Base-by-base conservation (phyloP, 164 flowering plant species). In the Cinnamomum chago region DNA sequence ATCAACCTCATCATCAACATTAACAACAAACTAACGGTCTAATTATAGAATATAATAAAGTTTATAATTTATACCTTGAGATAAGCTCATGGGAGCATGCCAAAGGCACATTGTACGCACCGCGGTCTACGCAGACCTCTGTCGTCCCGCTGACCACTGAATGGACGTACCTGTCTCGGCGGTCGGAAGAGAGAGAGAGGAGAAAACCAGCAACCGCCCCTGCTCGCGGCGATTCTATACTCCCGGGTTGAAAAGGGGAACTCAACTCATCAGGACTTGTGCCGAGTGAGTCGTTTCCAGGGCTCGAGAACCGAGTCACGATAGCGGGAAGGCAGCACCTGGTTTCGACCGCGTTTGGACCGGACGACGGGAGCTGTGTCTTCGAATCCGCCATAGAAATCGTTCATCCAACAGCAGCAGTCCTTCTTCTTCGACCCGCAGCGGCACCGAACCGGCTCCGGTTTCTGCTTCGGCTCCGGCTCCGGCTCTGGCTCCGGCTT, bases 221-320 rank as follows among this genome's bases (percentile, higher is more conserved):
- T 40, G 47, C 47, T 40, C 11, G 47, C 47, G 11, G 47, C 47
- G 47, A 35, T 5, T 35, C 47, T 35, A 10, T 35, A 35, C 10
- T 5, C 47, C 47, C 47, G 47, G 47, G 47, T 0, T 1, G 64
- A n/a, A n/a, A 24, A 18, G 64, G n/a, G 64, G 64, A 20, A 60
- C n/a, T 60, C 64, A 58, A 17, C 62, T 5, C 62, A 5, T 58
- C 62, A 40, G 11, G 47, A 40, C 11, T 9, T 40, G 10, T 40
- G 47, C 47, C 47, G 47, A 40, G 47, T 40, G 47, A 40, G 47
- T 40, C 74, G 79, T 28, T 76, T 82, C 85, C 80, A 79, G 40
- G 87, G 89, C 70, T 85, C 90, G n/a, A 84, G 73, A 47, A 85
- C 83, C 14, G 86, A 84, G 84, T 88, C 90, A 22, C 89, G 74